phyloP scores from a whole-genome alignment of 2,329 filamentous ascomycete species.

The Didymella segeticola region DNA sequence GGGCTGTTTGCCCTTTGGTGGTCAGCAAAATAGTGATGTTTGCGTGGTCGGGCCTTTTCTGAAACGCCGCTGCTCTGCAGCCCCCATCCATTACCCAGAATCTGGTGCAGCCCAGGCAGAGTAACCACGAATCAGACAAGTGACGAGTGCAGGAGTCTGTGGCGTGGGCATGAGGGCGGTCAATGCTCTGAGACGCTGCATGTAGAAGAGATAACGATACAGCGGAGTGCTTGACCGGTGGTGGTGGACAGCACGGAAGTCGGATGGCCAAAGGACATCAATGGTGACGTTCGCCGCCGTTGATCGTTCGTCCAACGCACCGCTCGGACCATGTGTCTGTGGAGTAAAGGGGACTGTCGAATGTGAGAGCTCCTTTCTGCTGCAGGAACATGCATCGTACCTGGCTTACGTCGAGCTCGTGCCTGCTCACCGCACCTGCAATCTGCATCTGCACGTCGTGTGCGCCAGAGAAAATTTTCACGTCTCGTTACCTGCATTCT shows the following conservation, averaged over 20 bases:
- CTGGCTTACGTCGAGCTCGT: neutral
- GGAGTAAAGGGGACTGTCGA: neutral
- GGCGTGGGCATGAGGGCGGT: neutral
- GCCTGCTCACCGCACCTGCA: neutral
- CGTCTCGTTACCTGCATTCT: neutral
- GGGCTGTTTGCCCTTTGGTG: neutral
- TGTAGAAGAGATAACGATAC: neutral
- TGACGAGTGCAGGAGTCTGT: neutral
- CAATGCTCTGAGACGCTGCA: neutral
- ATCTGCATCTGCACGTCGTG: neutral
- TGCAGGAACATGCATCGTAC: neutral
- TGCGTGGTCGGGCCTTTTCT: neutral
- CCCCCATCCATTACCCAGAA: neutral
- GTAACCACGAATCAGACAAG: neutral
- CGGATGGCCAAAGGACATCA: neutral
- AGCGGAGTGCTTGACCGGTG: neutral
- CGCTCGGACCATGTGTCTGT: neutral
- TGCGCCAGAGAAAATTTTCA: neutral
- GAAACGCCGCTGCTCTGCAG: neutral
- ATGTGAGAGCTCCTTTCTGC: neutral
- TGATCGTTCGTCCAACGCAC: neutral
- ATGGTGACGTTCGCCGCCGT: neutral
- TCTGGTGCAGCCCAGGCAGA: neutral
- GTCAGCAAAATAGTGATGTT: neutral
- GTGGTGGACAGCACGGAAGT: neutral